These are phyloP conservation scores for Corylus heterophylla DNA, from an alignment of 306 rosid genomes.

Conservation along the genomic window DNA sequence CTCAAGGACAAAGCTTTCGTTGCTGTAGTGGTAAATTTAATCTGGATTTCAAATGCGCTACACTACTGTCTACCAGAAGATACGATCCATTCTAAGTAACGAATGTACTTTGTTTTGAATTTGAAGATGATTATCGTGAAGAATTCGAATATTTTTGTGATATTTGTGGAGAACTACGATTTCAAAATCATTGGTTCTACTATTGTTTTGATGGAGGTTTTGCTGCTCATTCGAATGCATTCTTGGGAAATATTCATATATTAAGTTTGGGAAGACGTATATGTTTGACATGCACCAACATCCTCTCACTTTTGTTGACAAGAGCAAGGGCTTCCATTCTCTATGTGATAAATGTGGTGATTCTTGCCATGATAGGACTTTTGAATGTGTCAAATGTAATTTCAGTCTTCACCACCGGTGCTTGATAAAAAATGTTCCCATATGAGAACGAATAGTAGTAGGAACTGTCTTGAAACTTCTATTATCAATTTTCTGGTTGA, in stretches of 20 bases:
- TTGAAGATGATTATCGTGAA: background rate
- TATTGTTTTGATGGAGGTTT: background rate
- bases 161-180: background rate
- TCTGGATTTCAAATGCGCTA: background rate
- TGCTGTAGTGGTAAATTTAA: background rate
- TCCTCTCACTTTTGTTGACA: background rate
- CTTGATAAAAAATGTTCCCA: background rate
- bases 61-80: background rate
- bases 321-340: background rate
- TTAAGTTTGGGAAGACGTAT: background rate
- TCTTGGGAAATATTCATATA: background rate
- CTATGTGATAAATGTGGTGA: background rate
- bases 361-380: background rate
- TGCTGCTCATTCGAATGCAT: background rate
- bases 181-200: background rate
- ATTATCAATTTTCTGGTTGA: background rate
- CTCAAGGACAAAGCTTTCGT: rapidly evolving
- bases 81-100: background rate
- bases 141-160: background rate
- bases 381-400: background rate
- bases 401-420: background rate
- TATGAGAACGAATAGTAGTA: too few relatives aligned
- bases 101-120: background rate
- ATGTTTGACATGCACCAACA: background rate
- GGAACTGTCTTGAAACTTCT: too few relatives aligned